These are phyloP conservation scores for Fusarium irregulare DNA, from an alignment of 2,329 filamentous ascomycete genomes.

Conservation along the genomic window DNA sequence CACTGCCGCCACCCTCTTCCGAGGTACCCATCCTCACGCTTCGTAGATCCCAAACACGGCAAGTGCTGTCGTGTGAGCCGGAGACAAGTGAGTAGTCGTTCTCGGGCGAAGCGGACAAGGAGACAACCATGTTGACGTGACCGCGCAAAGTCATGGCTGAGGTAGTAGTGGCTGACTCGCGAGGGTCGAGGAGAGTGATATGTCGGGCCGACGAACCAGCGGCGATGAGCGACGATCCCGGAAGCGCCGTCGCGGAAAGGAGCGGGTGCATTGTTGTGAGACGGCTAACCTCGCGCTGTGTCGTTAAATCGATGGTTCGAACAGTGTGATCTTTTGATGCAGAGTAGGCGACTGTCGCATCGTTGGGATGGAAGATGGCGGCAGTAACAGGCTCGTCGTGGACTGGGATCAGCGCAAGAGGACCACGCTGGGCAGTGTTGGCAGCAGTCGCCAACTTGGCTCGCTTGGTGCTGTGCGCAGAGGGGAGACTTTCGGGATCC, in stretches of 20 bases:
- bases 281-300: slow-evolving; percentile 80
- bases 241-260: slow-evolving; percentile 80
- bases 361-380: slow-evolving; percentile 84
- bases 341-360: slow-evolving; percentile 90
- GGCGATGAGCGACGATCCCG: slow-evolving; percentile 70
- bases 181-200: slow-evolving; percentile 92
- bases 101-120: slow-evolving; percentile 63
- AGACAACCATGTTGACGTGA: slow-evolving; percentile 79
- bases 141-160: slow-evolving; percentile 91
- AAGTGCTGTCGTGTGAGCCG: slow-evolving; percentile 92
- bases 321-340: slow-evolving; percentile 91
- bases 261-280: slow-evolving; percentile 86
- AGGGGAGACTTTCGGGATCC: slow-evolving; percentile 75
- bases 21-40: slow-evolving; percentile 70
- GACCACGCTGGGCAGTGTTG: slow-evolving; percentile 76
- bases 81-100: slow-evolving; percentile 87
- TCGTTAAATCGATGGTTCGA: slow-evolving; percentile 90
- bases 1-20: slow-evolving; percentile 69
- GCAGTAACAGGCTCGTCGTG: slow-evolving; percentile 82
- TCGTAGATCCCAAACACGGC: slow-evolving; percentile 92
- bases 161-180: slow-evolving; percentile 79
- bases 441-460: slow-evolving; percentile 69
- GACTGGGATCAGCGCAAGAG: slow-evolving; percentile 77
- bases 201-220: slow-evolving; percentile 87
- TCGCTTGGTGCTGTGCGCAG: slow-evolving; percentile 76